Base-by-base conservation (phyloP, 2,329 filamentous ascomycete species). In the Metarhizium sp. region DNA sequence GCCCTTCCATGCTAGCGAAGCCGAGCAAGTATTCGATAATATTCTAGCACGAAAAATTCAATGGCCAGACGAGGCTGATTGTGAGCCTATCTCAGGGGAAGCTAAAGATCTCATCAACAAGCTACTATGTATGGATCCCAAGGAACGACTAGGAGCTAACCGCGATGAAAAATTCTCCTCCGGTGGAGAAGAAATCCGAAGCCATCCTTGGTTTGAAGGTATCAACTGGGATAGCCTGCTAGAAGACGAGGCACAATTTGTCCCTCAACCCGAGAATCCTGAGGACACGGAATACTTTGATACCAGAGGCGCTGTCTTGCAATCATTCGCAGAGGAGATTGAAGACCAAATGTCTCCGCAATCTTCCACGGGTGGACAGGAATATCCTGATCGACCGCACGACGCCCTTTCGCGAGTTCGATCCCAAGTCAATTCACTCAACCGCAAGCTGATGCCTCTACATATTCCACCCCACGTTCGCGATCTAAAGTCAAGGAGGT, bases 271-370 rank as follows among this genome's bases (percentile, higher is more conserved):
- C 1, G 90, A 96, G 65, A 92, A 99, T 62, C 92, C 90, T 0
- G 94, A 99, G 69, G 92, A 99, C 66, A 99, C 94, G 0, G 95
- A 99, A 66, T 99, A 99, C 67, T 99, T 99, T 63, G 94, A 99
- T 72, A 74, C 90, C 25, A 83, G 94, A 61, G 94, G 94, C 32
- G 94, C 94, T 16, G 95, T 91, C 1, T 78, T 97, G 61, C 90
- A 96, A 64, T 88, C 89, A 3, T 99, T 99, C 69, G 86, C 88
- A 1, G 91, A 96, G 59, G 94, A 99, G 68, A 87, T 96, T 64
- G 92, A 97, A 67, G 94, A 97, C 63, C 89, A 95, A 65, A 73
- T 79, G 46, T 87, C 90, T 1, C 88, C 91, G 8, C 84, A 87
- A n/a, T 78, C 78, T 1, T 79, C 83, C 2, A 81, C 82, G 0